These are phyloP conservation scores for Hylodesmum podocarpum DNA, from an alignment of 306 rosid genomes.

Conservation along the genomic window DNA sequence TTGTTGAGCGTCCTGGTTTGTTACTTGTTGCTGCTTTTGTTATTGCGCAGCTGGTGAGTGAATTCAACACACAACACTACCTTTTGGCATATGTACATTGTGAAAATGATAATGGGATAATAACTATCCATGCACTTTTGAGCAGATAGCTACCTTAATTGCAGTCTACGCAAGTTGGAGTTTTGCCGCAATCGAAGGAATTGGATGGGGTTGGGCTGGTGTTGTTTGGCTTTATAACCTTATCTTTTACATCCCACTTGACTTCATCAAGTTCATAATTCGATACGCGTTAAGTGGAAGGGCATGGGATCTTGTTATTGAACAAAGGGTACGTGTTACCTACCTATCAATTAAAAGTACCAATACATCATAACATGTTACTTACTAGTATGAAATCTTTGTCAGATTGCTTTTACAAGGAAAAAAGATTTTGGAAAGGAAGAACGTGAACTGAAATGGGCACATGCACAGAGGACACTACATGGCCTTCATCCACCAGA, in stretches of 20 bases:
- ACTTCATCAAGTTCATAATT: slow-evolving; percentile 62
- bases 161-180: slow-evolving; percentile 81
- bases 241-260: slow-evolving; percentile 75
- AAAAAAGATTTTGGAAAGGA: slow-evolving; percentile 78
- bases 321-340: slow-evolving; percentile 61
- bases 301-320: slow-evolving; percentile 89
- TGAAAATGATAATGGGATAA: not conserved
- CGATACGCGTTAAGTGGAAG: slow-evolving; percentile 76
- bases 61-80: not conserved
- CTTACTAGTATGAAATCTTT: slow-evolving; percentile 7
- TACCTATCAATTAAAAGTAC: not conserved
- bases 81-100: not conserved
- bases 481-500: slow-evolving; percentile 89
- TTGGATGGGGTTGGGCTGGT: slow-evolving; percentile 98
- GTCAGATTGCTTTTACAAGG: slow-evolving; percentile 81
- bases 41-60: slow-evolving; percentile 78
- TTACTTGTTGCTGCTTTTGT: slow-evolving; percentile 64
- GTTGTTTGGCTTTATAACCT: slow-evolving; percentile 83
- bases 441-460: slow-evolving; percentile 85
- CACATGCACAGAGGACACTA: slow-evolving; percentile 80
- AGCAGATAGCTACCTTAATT: slow-evolving; percentile 74
- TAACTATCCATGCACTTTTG: slow-evolving; percentile 20
- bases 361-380: not conserved
- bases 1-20: slow-evolving; percentile 73
- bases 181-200: slow-evolving; percentile 75